Evolutionary conservation across 2,329 filamentous ascomycete species (phyloP).

Genomic region (Botrytis pseudocinerea): DNA sequence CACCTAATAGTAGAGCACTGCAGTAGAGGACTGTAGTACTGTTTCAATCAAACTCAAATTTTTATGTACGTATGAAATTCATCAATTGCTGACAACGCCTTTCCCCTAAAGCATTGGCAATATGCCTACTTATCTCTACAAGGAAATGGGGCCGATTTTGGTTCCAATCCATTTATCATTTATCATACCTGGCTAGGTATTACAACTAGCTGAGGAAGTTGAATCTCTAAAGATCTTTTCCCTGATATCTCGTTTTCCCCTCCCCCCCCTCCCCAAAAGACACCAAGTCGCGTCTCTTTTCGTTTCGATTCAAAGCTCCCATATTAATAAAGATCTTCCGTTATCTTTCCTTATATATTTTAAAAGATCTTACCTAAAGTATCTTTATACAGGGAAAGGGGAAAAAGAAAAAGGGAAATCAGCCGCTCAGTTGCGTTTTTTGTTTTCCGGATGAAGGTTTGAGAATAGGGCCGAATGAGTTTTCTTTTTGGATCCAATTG

Average conservation of each 20-base stretch:
- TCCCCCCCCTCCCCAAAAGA: neutral
- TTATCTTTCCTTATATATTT: neutral
- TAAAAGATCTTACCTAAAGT: neutral
- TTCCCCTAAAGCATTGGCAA: conserved; percentile 13
- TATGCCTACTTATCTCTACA: neutral
- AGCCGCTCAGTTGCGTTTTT: conserved; percentile 14
- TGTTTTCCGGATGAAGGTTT: conserved; percentile 14
- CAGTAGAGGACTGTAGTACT: neutral
- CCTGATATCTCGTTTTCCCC: neutral
- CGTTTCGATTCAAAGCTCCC: neutral
- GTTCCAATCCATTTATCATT: neutral
- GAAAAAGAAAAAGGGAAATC: neutral
- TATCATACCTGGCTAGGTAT: neutral
- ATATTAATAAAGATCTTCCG: neutral
- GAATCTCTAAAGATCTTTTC: neutral
- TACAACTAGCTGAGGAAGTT: neutral
- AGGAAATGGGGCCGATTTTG: neutral
- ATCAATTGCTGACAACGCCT: neutral
- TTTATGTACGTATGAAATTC: neutral
- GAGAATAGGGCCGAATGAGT: conserved; percentile 20
- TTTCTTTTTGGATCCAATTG: conserved; percentile 1
- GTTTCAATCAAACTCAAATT: neutral
- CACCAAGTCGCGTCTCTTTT: neutral
- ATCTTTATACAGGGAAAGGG: neutral
- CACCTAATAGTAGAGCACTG: neutral